A percentile compares a stretch with the other conserved stretches of the same genome.
phyloP scores from a whole-genome alignment of 1,284 basidiomycete genomes.

The Naganishia sp. region DNA sequence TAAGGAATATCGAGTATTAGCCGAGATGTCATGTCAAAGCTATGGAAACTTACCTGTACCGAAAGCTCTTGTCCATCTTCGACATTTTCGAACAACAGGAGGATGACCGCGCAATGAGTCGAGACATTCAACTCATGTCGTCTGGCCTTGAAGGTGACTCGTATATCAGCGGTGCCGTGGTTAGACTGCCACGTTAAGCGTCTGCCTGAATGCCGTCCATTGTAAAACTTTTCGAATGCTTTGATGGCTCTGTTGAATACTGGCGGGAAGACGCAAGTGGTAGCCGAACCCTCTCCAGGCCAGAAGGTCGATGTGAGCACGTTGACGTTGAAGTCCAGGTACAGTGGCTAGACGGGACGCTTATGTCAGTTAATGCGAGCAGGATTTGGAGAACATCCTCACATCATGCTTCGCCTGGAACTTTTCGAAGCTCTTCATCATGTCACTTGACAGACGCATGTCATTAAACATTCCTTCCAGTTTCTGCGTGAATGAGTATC shows the following conservation, averaged over 20 bases:
- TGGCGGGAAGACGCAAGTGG: conserved; percentile 69
- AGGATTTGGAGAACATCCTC: conserved; percentile 38
- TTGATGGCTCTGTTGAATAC: conserved; percentile 66
- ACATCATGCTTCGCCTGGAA: conserved; percentile 64
- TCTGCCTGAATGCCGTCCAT: conserved; percentile 83
- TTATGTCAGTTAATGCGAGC: background rate
- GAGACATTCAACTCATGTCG: conserved; percentile 91
- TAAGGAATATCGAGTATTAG: conserved; percentile 37
- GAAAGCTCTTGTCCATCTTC: conserved; percentile 68
- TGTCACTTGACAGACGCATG: conserved; percentile 86
- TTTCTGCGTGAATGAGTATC: conserved; percentile 96
- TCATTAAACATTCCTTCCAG: conserved; percentile 99
- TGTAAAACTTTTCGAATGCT: conserved; percentile 87
- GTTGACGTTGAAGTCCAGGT: conserved; percentile 78
- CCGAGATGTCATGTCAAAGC: background rate
- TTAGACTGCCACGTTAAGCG: conserved; percentile 91
- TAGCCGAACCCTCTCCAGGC: conserved; percentile 66
- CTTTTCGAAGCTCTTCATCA: conserved; percentile 71
- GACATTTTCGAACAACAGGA: conserved; percentile 81
- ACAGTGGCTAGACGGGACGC: conserved; percentile 59
- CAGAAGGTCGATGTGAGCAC: conserved; percentile 93
- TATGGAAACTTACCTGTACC: conserved; percentile 61
- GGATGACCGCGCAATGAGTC: conserved; percentile 83
- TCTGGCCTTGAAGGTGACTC: conserved; percentile 74
- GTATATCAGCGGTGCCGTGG: conserved; percentile 89